Percentiles rank a stretch among this genome's conserved stretches.
Evolutionary conservation across 2,329 filamentous ascomycete species (phyloP).

Genomic region (Fusarium tupiense): DNA sequence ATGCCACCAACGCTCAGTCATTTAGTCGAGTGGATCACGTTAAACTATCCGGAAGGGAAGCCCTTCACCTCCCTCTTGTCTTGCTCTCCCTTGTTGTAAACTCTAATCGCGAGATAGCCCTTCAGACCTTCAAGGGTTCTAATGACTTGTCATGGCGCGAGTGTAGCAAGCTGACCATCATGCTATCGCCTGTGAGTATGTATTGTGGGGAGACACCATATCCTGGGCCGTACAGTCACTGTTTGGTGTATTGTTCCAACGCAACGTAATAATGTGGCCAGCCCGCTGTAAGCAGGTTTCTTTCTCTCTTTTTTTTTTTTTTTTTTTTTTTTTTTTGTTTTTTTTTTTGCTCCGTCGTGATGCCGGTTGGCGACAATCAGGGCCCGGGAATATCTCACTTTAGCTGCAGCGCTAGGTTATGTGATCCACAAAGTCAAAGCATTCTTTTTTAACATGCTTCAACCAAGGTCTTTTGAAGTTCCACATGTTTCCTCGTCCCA

Average conservation of each 20-base stretch:
- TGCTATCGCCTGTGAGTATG: neutral
- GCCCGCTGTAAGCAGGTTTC: neutral
- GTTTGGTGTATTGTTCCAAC: neutral
- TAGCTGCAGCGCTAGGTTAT: neutral
- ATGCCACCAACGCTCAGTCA: neutral
- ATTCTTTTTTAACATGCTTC: neutral
- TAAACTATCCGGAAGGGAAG: neutral
- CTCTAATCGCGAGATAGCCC: neutral
- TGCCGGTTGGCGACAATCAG: neutral
- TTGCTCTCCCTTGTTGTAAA: slow-evolving; percentile 6
- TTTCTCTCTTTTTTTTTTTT: too few species aligned
- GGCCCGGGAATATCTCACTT: neutral
- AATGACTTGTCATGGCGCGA: neutral
- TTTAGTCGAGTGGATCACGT: neutral
- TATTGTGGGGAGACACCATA: neutral
- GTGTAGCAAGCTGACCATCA: neutral
- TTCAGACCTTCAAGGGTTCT: neutral
- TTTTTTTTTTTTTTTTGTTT: too few species aligned
- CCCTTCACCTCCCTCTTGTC: neutral
- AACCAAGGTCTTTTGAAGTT: neutral
- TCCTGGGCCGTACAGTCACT: neutral
- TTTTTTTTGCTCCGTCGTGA: neutral
- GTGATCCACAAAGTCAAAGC: neutral
- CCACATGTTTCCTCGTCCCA: neutral
- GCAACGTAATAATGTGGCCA: neutral